Evolutionary conservation across 768 basidiomycete species (phyloP), one percentile per base, ranked within the genome.

Genomic region (Mycena olivaceomarginata): DNA sequence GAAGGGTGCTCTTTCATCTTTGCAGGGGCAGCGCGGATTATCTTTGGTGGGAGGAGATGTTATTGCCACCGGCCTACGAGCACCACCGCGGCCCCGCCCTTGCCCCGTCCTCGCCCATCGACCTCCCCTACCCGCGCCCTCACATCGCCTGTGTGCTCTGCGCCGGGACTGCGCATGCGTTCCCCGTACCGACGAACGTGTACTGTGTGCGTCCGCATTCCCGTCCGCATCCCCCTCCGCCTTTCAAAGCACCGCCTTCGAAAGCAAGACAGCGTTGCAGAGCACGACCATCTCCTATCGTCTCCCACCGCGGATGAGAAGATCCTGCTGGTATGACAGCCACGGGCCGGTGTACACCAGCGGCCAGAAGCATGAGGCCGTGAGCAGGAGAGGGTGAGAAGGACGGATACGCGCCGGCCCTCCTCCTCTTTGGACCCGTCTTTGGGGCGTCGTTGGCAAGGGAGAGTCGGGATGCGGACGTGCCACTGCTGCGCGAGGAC

Each of bases 261-360:
- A 15, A 48, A 48, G 16, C 16, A 48, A 48, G 48, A 48, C 48
- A 5, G 48, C 48, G 48, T 48, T 48, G 48, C 16, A 48, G 16
- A 48, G 48, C 48, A 48, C 48, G 48, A 48, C 48, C 48, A 48
- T 48, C 48, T 48, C 48, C 48, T 48, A 48, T 48, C 48, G 48
- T 48, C 48, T 48, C 48, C 48, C 48, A 18, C 48, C 8, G 13
- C 48, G 43, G 48, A 48, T 8, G 48, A 8, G 48, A 48, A 48
- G 48, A 48, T 48, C 48, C 16, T 56, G 48, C 48, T 51, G 48
- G 48, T 18, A 56, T 10, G 20, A 56, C 53, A 56, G 53, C n/a
- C 53, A 56, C 53, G 53, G 53, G 53, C 53, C 53, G 53, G 22
- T 56, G n/a, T 56, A 25, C 53, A 22, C 53, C 53, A 45, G 43